phyloP scores from a whole-genome alignment of 805 yeast species.

The Wickerhamiella slavikovae region DNA sequence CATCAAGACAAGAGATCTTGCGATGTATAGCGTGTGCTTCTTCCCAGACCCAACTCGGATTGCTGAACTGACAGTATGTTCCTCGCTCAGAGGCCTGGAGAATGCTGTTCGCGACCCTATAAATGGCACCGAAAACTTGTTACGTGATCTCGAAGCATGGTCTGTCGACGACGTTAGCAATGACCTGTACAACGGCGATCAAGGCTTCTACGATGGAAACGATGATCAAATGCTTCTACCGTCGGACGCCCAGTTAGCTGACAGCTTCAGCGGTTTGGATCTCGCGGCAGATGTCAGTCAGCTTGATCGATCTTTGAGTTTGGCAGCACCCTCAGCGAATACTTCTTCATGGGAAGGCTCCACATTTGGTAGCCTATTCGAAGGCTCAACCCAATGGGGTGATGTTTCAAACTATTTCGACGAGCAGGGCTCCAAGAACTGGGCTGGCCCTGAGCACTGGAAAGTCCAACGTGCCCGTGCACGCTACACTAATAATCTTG shows the following conservation, averaged over 20 bases:
- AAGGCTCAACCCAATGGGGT: not conserved
- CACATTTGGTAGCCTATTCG: not conserved
- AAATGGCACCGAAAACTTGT: constrained; percentile 6
- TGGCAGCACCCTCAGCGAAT: not conserved
- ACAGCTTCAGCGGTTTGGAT: not conserved
- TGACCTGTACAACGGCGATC: not conserved
- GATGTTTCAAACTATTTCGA: constrained; percentile 15
- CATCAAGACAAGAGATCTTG: not conserved
- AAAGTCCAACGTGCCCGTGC: constrained; percentile 40
- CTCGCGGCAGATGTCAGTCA: constrained; percentile 1
- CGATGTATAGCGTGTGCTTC: not conserved
- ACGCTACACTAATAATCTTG: constrained; percentile 1
- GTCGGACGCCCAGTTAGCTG: too few species aligned
- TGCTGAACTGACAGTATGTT: not conserved
- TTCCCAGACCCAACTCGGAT: not conserved
- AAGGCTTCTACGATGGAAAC: constrained; percentile 1
- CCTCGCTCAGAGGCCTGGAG: constrained; percentile 5
- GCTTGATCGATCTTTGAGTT: constrained; percentile 12
- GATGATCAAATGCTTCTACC: too few species aligned
- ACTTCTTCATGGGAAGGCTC: not conserved
- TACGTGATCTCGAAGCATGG: constrained; percentile 9
- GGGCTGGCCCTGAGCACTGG: constrained; percentile 95
- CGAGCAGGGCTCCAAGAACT: constrained; percentile 34
- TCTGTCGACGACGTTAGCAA: constrained; percentile 3
- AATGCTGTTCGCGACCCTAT: constrained; percentile 8